A percentile compares a stretch with the other conserved stretches of the same genome.
Evolutionary conservation across 2,329 filamentous ascomycete genomes (phyloP).

Genomic region (Ophiostoma novo-ulmi): DNA sequence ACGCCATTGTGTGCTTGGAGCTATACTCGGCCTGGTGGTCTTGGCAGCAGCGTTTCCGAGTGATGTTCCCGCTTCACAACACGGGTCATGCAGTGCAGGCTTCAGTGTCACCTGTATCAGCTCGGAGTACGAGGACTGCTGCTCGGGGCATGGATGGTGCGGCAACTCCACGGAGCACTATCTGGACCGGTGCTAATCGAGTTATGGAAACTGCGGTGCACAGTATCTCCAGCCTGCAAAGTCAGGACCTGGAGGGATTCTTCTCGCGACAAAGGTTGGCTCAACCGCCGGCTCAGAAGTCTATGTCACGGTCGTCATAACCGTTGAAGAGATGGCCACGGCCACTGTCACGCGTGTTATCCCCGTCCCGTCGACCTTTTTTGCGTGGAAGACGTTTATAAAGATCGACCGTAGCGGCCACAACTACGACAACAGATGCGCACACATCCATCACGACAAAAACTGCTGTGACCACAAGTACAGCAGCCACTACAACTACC

Average conservation of each 20-base stretch:
- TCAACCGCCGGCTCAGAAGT: neutral
- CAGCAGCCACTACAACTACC: neutral
- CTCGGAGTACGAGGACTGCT: neutral
- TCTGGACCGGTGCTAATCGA: neutral
- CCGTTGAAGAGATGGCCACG: neutral
- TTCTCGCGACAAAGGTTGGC: neutral
- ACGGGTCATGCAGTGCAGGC: neutral
- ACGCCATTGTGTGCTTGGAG: neutral
- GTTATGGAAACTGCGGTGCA: neutral
- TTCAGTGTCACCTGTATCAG: neutral
- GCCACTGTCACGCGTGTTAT: neutral
- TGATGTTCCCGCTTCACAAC: neutral
- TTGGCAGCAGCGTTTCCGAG: neutral
- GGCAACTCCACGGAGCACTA: neutral
- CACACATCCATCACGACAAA: neutral
- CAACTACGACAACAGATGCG: neutral
- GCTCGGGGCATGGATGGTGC: neutral
- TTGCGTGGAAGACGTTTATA: neutral
- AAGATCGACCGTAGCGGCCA: neutral
- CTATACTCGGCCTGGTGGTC: neutral
- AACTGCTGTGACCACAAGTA: neutral
- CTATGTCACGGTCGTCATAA: neutral
- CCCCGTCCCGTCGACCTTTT: neutral
- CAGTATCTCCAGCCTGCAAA: neutral
- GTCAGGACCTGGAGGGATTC: neutral